phyloP scores from a whole-genome alignment of 257 asterid species.

The Salvia hispanica region DNA sequence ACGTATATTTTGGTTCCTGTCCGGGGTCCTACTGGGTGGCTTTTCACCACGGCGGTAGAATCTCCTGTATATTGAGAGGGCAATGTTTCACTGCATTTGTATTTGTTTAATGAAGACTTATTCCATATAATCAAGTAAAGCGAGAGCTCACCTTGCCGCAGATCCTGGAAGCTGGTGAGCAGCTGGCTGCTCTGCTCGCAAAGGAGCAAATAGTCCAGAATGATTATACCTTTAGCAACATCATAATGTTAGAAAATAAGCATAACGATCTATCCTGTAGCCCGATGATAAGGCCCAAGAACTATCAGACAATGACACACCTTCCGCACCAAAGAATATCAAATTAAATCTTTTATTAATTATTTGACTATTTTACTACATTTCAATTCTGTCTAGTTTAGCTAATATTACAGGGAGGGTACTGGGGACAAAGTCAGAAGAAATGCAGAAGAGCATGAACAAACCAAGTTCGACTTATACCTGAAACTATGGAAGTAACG shows the following conservation, averaged over 20 bases:
- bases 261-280: background rate
- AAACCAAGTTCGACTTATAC: conserved; percentile 32
- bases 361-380: no score
- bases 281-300: background rate
- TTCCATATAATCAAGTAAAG: background rate
- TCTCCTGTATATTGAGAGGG: conserved; percentile 1
- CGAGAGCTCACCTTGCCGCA: background rate
- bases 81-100: conserved; percentile 7
- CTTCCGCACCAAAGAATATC: no score
- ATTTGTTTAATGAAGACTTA: background rate
- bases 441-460: background rate
- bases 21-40: background rate
- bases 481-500: conserved; percentile 65
- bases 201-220: conserved; percentile 67
- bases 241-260: conserved; percentile 19
- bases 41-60: background rate
- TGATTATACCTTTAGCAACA: conserved; percentile 58
- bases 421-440: background rate
- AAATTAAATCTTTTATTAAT: no score
- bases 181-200: conserved; percentile 60
- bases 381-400: conserved; percentile 5
- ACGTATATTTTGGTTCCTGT: conserved; percentile 18
- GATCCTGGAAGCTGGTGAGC: conserved; percentile 57
- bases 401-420: background rate
- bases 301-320: no score